phyloP scores from a whole-genome alignment of 78 protist species.

The Thecamonas trahens region DNA sequence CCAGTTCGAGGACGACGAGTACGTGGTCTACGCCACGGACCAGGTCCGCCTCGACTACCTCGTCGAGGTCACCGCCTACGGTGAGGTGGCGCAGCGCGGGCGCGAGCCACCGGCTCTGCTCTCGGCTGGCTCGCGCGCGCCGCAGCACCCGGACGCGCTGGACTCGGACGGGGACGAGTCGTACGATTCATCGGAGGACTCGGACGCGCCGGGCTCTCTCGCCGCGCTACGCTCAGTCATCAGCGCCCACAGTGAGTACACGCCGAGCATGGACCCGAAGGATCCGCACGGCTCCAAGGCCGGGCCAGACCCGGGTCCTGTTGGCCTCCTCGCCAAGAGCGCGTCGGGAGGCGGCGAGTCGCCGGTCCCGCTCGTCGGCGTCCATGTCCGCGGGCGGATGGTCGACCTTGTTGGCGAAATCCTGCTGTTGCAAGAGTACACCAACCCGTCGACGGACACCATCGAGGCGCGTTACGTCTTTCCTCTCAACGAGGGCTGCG shows the following conservation, averaged over 20 bases:
- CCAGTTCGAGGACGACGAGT: slow-evolving; percentile 3
- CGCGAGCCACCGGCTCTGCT: not conserved
- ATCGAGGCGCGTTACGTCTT: slow-evolving; percentile 69
- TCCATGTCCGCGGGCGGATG: slow-evolving; percentile 12
- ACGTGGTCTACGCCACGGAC: not conserved
- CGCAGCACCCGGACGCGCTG: not conserved
- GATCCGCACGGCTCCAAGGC: not conserved
- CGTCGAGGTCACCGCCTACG: not conserved
- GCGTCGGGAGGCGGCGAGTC: not conserved
- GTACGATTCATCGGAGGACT: not conserved
- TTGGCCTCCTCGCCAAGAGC: not conserved
- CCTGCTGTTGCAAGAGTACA: slow-evolving; percentile 52
- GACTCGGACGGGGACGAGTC: not conserved
- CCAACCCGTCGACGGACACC: slow-evolving; percentile 11
- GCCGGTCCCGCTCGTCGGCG: not conserved
- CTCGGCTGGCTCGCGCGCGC: not conserved
- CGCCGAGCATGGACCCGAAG: not conserved
- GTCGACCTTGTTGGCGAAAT: slow-evolving; percentile 66
- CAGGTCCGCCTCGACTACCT: slow-evolving; percentile 3
- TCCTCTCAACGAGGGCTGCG: slow-evolving; percentile 74
- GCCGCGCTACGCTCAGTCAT: not conserved
- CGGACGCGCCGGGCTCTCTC: not conserved
- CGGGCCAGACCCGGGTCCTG: not conserved
- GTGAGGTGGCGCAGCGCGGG: not conserved
- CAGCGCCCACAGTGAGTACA: not conserved